These are phyloP conservation scores for Penicillium mononematosum DNA, from an alignment of 495 filamentous ascomycete genomes.

Conservation along the genomic window DNA sequence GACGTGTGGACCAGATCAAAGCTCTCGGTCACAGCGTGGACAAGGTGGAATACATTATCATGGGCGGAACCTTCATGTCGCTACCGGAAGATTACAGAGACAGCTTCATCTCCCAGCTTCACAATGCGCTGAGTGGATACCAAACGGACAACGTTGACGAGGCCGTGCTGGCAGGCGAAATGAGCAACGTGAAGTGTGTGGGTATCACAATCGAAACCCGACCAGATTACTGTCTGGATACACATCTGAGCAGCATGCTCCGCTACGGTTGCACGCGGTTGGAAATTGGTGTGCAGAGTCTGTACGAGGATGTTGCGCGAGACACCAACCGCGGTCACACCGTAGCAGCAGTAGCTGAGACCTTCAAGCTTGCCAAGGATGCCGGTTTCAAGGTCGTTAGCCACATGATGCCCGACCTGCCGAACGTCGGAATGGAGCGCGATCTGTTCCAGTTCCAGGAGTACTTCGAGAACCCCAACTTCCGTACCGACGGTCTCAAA, in stretches of 20 bases:
- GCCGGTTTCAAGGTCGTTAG: slow-evolving; percentile 98
- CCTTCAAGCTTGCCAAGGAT: slow-evolving; percentile 92
- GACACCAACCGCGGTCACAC: slow-evolving; percentile 98
- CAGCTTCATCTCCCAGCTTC: slow-evolving; percentile 89
- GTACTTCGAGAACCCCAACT: slow-evolving; percentile 95
- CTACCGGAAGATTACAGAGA: slow-evolving; percentile 84
- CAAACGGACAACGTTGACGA: slow-evolving; percentile 90
- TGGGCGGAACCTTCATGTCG: slow-evolving; percentile 99
- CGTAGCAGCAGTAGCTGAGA: slow-evolving; percentile 89
- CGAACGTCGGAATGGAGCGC: slow-evolving; percentile 97
- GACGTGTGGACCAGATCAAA: slow-evolving; percentile 94
- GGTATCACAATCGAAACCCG: slow-evolving; percentile 98
- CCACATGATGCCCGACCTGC: slow-evolving; percentile 99
- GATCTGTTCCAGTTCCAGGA: slow-evolving; percentile 95
- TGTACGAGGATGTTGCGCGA: slow-evolving; percentile 97
- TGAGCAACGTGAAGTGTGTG: slow-evolving; percentile 94
- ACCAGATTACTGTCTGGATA: slow-evolving; percentile 92
- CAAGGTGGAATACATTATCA: slow-evolving; percentile 99
- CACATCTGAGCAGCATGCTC: slow-evolving; percentile 89
- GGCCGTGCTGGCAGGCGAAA: slow-evolving; percentile 84
- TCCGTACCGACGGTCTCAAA: slow-evolving; percentile 96
- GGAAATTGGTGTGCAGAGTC: slow-evolving; percentile 91
- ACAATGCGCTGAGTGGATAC: slow-evolving; percentile 94
- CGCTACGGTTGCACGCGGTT: slow-evolving; percentile 94
- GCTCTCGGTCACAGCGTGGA: slow-evolving; percentile 93